These are phyloP conservation scores for Rutstroemia sp. DNA, from an alignment of 2,329 filamentous ascomycete species.

Conservation along the genomic window DNA sequence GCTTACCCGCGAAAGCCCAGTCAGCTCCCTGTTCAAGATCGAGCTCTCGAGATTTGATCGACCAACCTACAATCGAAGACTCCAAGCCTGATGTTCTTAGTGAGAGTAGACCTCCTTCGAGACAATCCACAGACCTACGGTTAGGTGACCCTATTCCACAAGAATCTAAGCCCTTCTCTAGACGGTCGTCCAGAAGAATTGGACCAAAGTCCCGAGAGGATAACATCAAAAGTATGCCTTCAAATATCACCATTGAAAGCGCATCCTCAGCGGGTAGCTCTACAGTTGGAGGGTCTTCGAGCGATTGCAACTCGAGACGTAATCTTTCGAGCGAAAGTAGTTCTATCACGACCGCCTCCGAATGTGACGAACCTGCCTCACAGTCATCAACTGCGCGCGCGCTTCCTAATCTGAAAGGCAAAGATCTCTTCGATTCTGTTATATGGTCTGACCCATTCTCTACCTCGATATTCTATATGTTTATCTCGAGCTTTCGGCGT, in stretches of 20 bases:
- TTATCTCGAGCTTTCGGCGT: constrained; percentile 59
- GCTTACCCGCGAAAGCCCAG: neutral
- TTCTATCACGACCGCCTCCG: constrained; percentile 6
- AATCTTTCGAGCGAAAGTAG: constrained; percentile 2
- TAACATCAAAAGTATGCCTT: neutral
- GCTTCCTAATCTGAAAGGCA: constrained; percentile 59
- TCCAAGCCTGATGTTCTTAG: too few species aligned
- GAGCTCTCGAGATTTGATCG: neutral
- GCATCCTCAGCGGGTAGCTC: neutral
- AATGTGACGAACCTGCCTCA: constrained; percentile 9
- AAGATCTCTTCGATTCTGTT: constrained; percentile 63
- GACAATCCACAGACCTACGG: neutral
- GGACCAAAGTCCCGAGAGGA: neutral
- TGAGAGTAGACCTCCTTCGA: neutral
- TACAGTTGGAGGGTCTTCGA: neutral
- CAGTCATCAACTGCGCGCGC: constrained; percentile 15
- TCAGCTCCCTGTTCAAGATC: neutral
- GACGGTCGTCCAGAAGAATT: constrained; percentile 2
- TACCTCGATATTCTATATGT: constrained; percentile 66
- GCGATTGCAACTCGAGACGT: neutral
- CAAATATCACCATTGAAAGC: neutral
- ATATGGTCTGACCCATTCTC: constrained; percentile 62
- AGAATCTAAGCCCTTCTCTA: neutral
- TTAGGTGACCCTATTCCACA: neutral
- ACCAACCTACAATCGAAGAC: too few species aligned